phyloP scores from a whole-genome alignment of 2,329 filamentous ascomycete genomes.

The Colletotrichum somersetense region DNA sequence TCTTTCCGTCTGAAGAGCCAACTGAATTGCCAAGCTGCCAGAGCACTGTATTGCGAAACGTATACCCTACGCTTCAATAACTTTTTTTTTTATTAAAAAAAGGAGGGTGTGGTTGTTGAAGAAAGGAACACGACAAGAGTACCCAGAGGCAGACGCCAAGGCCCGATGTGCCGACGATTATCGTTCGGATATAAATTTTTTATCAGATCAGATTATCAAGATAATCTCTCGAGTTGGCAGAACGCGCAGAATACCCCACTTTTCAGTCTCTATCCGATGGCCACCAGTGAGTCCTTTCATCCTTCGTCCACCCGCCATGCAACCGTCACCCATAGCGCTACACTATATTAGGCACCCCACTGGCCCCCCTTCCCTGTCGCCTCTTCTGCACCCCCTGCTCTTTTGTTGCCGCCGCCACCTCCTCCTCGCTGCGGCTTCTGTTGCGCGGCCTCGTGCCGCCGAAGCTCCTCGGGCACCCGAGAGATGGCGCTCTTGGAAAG shows the following conservation, averaged over 20 bases:
- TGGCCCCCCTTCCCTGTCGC: slow-evolving; percentile 35
- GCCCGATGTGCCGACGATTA: slow-evolving; percentile 33
- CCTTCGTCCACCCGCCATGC: slow-evolving; percentile 31
- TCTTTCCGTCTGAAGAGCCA: too few relatives aligned
- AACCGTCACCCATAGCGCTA: slow-evolving; percentile 35
- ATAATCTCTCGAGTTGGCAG: slow-evolving; percentile 31
- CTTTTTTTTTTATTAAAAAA: not conserved
- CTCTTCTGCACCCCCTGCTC: slow-evolving; percentile 45
- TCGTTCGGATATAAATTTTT: slow-evolving; percentile 35
- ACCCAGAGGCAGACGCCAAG: slow-evolving; percentile 6
- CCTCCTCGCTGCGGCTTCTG: slow-evolving; percentile 70
- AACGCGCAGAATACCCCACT: slow-evolving; percentile 20
- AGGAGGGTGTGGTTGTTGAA: not conserved
- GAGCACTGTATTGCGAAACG: too few relatives aligned
- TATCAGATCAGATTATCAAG: slow-evolving; percentile 41
- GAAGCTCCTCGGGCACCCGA: slow-evolving; percentile 90
- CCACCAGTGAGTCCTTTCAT: slow-evolving; percentile 5
- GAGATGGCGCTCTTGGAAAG: slow-evolving; percentile 90
- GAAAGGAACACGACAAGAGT: not conserved
- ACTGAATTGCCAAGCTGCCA: not conserved
- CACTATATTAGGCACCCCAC: slow-evolving; percentile 34
- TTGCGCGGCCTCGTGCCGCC: slow-evolving; percentile 91
- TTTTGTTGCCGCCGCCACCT: not conserved
- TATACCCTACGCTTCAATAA: too few relatives aligned
- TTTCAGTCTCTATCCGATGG: slow-evolving; percentile 19